Evolutionary conservation across 139 green algal genomes (phyloP), one percentile per base, ranked within the genome.

Genomic region (Chlorokybus atmophyticus): DNA sequence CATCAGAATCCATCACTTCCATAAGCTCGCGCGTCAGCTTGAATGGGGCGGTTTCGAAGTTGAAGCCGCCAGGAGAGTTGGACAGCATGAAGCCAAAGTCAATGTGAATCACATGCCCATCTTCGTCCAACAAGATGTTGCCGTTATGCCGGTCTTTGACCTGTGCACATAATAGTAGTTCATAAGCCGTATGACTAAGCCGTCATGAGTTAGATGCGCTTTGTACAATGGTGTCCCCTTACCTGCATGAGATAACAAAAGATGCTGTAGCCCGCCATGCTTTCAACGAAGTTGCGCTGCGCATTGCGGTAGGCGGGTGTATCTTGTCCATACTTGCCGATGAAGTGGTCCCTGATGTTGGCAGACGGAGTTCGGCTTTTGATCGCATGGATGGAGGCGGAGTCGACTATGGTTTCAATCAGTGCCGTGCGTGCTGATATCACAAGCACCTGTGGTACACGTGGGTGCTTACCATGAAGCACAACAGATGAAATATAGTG

Each of bases 61-160:
- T 82, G 53, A 93, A 75, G 40, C 79, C 79, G n/a, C 81, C 83
- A 8, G 80, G 82, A 8, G 64, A 82, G 60, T 69, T 79, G 64
- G 82, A 81, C 27, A 98, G 81, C 86, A 98, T 96, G 74, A 96
- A 98, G 48, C 91, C 91, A 74, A 95, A 98, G 77, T 98, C 91
- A 41, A 98, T 96, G 81, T 98, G 91, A 23, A 98, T 84, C 26
- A 98, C 67, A 68, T 88, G 83, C 29, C 91, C 85, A 21, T 62
- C 63, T 5, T 78, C 65, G 29, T 88, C 78, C 40, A 94, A 48
- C 59, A 94, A 66, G 56, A 94, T 84, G 75, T 94, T 94, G 64
- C 83, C 85, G 61, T 93, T 93, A 74, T 93, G 85, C 41, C 75
- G 62, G 40, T 82, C 82, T 41, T 83, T 83, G 44, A 90, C 74